A percentile compares a stretch with the other conserved stretches of the same genome.
Evolutionary conservation across 1,284 basidiomycete species (phyloP).

Genomic region (Afroboletus lepidellus): DNA sequence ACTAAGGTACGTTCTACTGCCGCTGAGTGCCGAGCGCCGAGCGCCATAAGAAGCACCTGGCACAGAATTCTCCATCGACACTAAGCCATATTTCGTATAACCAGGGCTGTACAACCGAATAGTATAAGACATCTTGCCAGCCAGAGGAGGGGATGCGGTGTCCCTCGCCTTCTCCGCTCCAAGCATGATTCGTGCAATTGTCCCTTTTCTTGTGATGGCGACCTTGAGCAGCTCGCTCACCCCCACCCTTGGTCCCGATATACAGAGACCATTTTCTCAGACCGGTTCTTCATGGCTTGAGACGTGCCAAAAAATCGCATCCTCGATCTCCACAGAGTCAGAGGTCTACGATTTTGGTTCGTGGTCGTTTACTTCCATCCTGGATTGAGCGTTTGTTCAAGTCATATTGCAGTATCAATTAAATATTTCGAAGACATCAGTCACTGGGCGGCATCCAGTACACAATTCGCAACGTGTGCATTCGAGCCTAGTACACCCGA

Average conservation of each 20-base stretch:
- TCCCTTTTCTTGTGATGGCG: not conserved
- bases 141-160: not conserved
- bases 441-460: not conserved
- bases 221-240: not conserved
- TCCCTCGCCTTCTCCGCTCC: not conserved
- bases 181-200: conserved; percentile 3
- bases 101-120: not conserved
- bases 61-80: not conserved
- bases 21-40: not conserved
- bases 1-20: not conserved
- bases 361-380: not conserved
- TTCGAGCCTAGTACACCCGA: no score
- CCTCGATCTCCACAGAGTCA: conserved; percentile 20
- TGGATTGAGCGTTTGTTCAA: not conserved
- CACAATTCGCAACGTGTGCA: not conserved
- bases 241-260: not conserved
- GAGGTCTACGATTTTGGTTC: not conserved
- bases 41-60: not conserved
- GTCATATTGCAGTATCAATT: not conserved
- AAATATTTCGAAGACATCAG: conserved; percentile 35
- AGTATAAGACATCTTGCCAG: not conserved
- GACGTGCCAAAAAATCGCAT: conserved; percentile 5
- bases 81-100: not conserved
- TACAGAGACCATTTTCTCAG: not conserved
- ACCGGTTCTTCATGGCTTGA: not conserved